Base-by-base conservation (phyloP, 768 basidiomycete species). In the Fomitopsis pulvina region DNA sequence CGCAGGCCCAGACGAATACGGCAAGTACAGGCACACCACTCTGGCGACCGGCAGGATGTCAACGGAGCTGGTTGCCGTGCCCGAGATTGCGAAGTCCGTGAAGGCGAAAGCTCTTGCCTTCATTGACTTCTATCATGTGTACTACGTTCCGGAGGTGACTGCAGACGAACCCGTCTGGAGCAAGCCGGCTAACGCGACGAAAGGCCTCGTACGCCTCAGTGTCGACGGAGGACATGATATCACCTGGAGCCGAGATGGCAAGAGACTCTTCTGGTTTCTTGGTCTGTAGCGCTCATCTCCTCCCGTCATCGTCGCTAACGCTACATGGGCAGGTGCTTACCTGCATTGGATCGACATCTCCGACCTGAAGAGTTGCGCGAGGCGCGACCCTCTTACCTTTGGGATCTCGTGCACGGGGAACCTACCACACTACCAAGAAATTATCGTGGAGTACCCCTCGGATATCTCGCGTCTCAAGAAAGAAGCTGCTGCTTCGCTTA, bases 221-320 rank as follows among this genome's bases (percentile, higher is more conserved):
- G 58, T 85, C 55, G 84, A 87, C 61, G 86, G 86, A 16, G 86
- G 85, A 0, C 86, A 88, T 57, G 82, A 83, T 59, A 61, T 87
- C 30, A 72, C 78, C 2, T 81, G 77, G 68, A 83, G 77, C 28
- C 59, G 73, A 10, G 81, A 87, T 60, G 85, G 86, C 16, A 77
- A 72, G 47, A 79, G 69, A 27, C 48, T 87, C 28, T 84, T 85
- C 53, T 88, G 86, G 86, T 77, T 88, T 64, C 71, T 88, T 26
- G 86, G 86, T 85, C 60, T 40, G 71, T 53, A 37, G 10, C 29
- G 42, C 21, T 43, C 30, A 24, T n/a, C n/a, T n/a, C n/a, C n/a
- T n/a, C n/a, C n/a, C n/a, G n/a, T n/a, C n/a, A n/a, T n/a, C n/a
- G n/a, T n/a, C n/a, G 1, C 25, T 29, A 45, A 43, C 41, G 22